A percentile compares a stretch with the other conserved stretches of the same genome.
Evolutionary conservation across 306 rosid genomes (phyloP).

Genomic region (Cyclanthera cordifolia): DNA sequence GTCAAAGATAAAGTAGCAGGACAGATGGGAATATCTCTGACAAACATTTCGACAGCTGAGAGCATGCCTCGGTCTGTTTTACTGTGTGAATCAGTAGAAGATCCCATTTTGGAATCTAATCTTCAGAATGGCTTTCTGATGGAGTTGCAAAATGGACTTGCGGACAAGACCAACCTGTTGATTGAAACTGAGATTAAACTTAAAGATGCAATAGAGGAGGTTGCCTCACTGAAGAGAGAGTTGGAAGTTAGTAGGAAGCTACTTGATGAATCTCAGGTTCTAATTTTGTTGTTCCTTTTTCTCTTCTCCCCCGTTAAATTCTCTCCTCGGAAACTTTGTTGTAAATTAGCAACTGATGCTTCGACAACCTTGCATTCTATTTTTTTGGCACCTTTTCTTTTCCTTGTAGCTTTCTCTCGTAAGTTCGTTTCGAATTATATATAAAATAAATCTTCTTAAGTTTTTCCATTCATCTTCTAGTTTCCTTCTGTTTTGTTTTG

Average conservation of each 20-base stretch:
- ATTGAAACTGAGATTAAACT: constrained; percentile 55
- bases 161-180: constrained; percentile 54
- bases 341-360: not conserved
- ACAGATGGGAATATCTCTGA: constrained; percentile 64
- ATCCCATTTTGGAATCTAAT: constrained; percentile 41
- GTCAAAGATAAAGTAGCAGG: constrained; percentile 49
- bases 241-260: constrained; percentile 63
- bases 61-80: constrained; percentile 62
- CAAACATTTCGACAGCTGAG: constrained; percentile 94
- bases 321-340: not conserved
- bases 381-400: not conserved
- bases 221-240: constrained; percentile 49
- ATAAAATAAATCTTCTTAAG: too few species aligned
- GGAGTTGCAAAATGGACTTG: constrained; percentile 57
- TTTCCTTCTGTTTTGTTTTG: not conserved
- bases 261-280: constrained; percentile 96
- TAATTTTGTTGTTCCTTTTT: not conserved
- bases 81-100: constrained; percentile 38
- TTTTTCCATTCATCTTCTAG: not conserved
- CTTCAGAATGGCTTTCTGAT: constrained; percentile 30
- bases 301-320: not conserved
- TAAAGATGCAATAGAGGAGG: constrained; percentile 56
- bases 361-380: not conserved
- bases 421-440: too few species aligned
- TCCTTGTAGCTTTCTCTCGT: not conserved